Percentiles rank a stretch among this genome's conserved stretches.
phyloP scores from a whole-genome alignment of 2,329 filamentous ascomycete genomes.

The Cladosporium sp. region DNA sequence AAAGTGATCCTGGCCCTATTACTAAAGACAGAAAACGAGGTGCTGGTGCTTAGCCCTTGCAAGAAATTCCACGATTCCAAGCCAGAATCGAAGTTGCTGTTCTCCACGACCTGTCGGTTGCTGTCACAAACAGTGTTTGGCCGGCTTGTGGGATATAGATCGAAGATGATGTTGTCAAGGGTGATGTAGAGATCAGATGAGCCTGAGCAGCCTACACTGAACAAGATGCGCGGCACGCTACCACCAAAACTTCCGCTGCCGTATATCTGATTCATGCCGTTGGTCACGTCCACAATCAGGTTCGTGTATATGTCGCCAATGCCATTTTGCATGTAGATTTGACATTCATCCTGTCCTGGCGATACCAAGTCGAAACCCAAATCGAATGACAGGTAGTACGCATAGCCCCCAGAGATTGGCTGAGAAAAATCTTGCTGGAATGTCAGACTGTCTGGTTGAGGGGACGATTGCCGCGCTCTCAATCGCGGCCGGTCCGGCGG shows the following conservation, averaged over 20 bases:
- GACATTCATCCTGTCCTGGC: background rate
- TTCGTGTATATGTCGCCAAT: background rate
- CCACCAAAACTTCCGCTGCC: slow-evolving; percentile 2
- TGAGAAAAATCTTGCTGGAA: background rate
- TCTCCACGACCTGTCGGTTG: background rate
- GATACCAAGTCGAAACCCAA: background rate
- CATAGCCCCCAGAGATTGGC: background rate
- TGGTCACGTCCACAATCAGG: background rate
- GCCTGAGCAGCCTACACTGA: background rate
- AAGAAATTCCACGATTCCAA: background rate
- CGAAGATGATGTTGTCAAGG: slow-evolving; percentile 2
- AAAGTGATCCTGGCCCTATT: background rate
- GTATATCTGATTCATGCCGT: background rate
- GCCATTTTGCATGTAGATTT: background rate
- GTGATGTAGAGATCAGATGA: background rate
- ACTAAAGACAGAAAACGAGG: background rate
- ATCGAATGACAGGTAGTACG: slow-evolving; percentile 1
- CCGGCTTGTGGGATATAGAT: background rate
- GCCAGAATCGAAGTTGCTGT: slow-evolving; percentile 1
- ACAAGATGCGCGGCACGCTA: background rate
- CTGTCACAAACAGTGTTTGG: background rate
- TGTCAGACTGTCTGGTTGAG: too few species aligned
- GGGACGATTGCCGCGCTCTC: too few species aligned
- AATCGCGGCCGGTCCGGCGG: too few species aligned
- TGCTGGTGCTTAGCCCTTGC: background rate